Conservation (phyloP, 2,329 filamentous ascomycete species). For the Pseudogymnoascus verrucosus region DNA sequence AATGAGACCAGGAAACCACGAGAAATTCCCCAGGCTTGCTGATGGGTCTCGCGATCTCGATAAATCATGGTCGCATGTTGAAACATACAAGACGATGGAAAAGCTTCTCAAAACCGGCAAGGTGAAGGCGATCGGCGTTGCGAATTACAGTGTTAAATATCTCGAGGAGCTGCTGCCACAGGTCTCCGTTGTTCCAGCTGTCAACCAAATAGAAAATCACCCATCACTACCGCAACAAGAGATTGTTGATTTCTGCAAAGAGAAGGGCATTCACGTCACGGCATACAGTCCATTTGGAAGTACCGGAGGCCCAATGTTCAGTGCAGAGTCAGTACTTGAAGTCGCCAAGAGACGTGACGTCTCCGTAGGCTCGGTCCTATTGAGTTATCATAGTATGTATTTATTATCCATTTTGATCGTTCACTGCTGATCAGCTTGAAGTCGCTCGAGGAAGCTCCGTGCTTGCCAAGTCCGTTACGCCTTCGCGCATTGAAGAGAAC, state of each 20-base stretch:
- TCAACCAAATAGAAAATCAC: conserved; percentile 55
- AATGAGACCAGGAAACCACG: conserved; percentile 16
- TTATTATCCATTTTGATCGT: not conserved
- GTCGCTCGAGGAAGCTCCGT: conserved; percentile 63
- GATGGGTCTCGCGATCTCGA: conserved; percentile 25
- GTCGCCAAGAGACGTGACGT: conserved; percentile 54
- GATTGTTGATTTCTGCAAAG: conserved; percentile 41
- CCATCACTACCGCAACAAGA: conserved; percentile 48
- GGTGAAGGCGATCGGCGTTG: conserved; percentile 39
- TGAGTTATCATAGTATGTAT: conserved; percentile 59
- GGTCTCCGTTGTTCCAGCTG: conserved; percentile 40
- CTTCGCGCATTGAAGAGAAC: conserved; percentile 62
- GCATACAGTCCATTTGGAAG: conserved; percentile 40
- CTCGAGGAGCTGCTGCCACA: conserved; percentile 31
- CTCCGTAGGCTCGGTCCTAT: conserved; percentile 50
- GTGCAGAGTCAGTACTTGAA: conserved; percentile 49
- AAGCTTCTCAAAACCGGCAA: conserved; percentile 39
- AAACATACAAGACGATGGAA: conserved; percentile 44
- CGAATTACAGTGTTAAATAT: conserved; percentile 30
- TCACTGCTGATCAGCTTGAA: conserved; percentile 24
- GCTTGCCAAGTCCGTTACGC: conserved; percentile 64
- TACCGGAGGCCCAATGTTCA: conserved; percentile 39
- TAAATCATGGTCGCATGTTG: conserved; percentile 1
- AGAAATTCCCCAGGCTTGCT: conserved; percentile 10
- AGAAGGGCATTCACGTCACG: conserved; percentile 43